Base-by-base conservation (phyloP, 805 yeast species). In the Pichia paraexigua region DNA sequence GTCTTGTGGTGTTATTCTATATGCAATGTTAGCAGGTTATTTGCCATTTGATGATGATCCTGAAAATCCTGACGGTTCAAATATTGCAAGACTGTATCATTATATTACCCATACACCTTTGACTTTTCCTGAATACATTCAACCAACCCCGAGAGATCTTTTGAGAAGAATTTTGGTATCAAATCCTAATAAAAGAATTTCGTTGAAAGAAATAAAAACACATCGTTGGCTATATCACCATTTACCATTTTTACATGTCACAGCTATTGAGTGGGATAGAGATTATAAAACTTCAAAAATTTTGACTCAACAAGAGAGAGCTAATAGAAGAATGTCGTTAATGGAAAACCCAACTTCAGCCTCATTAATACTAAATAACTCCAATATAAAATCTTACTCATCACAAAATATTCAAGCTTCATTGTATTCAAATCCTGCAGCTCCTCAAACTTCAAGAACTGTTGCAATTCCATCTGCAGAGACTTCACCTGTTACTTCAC, bases 41-140 rank as follows among this genome's bases (percentile, higher is more conserved):
- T 75, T 94, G 54, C 99, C 99, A 1, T 94, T 89, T 73, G 99
- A 94, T 64, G 99, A 94, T 68, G 99, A 94, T 66, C 94, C 96
- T 21, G 85, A 86, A 50, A 94, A 94, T 63, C 98, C 97, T 37
- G 97, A 92, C 65, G 96, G 97, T 48, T 87, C 91, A 51, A 95
- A 94, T 68, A 92, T 94, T 63, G 87, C 91, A 22, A 83, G 85
- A 63, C 74, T 94, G 54, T 94, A 94, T 71, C 87, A 85, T 63
- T 94, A 94, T 70, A 94, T 94, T 57, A 89, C 97, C 24, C 77
- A 83, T 48, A 89, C 97, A 1, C 88, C 96, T 5, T 74, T 94
- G 61, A 94, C 97, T 5, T 94, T 94, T 69, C 99, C 99, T 0
- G 97, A 91, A 65, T 91, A 88, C 64, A 81, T 94, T 51, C 83